A percentile compares a stretch with the other conserved stretches of the same genome.
phyloP scores from a whole-genome alignment of 768 basidiomycete species.

The Termitomyces sp. region DNA sequence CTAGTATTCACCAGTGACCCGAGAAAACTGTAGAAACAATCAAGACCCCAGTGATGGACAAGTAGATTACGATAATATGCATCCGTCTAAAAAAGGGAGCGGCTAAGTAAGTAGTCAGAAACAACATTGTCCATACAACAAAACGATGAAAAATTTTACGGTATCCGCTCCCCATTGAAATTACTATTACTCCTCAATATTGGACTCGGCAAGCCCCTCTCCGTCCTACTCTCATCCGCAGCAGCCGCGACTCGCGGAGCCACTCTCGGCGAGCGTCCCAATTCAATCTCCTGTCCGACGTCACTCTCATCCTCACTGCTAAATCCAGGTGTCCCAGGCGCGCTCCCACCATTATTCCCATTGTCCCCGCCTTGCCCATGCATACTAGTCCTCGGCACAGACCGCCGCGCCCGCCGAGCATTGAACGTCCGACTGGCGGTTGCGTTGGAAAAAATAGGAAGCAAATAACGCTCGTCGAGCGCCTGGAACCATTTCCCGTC shows the following conservation, averaged over 20 bases:
- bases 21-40: neutral
- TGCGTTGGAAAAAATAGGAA: constrained; percentile 90
- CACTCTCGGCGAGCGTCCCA: constrained; percentile 22
- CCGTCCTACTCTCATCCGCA: constrained; percentile 48
- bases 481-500: constrained; percentile 96
- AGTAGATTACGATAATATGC: constrained; percentile 4
- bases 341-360: constrained; percentile 11
- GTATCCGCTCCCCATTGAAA: constrained; percentile 16
- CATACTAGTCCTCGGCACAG: constrained; percentile 22
- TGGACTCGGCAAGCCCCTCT: constrained; percentile 62
- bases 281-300: constrained; percentile 35
- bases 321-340: constrained; percentile 25
- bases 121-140: neutral
- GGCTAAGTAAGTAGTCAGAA: neutral
- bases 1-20: neutral
- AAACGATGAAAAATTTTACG: constrained; percentile 10
- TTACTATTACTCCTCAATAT: constrained; percentile 36
- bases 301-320: constrained; percentile 37
- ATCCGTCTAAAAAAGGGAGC: neutral
- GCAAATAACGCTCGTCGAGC: constrained; percentile 88
- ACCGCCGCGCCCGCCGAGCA: constrained; percentile 61
- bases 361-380: constrained; percentile 28
- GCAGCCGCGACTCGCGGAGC: constrained; percentile 13
- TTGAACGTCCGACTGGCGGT: constrained; percentile 86
- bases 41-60: neutral